Base-by-base conservation (phyloP, 352 stramenopile genomes). In the Globisporangium emineosum region DNA sequence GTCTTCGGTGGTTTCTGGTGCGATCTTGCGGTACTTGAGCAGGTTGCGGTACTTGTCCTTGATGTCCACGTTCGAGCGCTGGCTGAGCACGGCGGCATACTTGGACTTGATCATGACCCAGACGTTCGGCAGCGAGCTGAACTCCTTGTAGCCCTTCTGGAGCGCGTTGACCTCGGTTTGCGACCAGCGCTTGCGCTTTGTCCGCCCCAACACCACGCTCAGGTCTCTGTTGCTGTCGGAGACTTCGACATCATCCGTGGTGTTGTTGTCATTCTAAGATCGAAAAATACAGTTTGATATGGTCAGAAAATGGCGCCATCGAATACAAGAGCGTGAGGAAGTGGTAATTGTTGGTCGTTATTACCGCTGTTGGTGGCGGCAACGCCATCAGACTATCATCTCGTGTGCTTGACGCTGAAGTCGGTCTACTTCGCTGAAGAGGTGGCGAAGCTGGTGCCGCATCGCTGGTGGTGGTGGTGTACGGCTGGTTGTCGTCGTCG, bases 11-110 rank as follows among this genome's bases (percentile, higher is more conserved):
- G 53, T 33, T 27, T 29, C 29, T 15, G 52, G 17, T 10, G 33
- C 52, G n/a, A 58, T 64, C 49, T 71, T 77, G 59, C 72, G 68
- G 32, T 76, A 77, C 57, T 76, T 83, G 60, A 79, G 42, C 37
- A 94, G 42, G 61, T 94, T 94, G 43, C 85, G 85, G 62, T 89
- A 90, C 69, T 94, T 94, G 71, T 94, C 85, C 71, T 94, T 94
- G 43, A 94, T 55, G 57, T 94, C 80, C 23, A 94, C 79, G 52
- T 92, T 92, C 30, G 73, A 83, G 25, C 83, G 79, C 58, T 75
- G 59, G 3, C 66, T 62, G 29, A 94, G 72, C 30, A 77, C 67
- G 15, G 79, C 64, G 0, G 66, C 60, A 58, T 77, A 83, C 64
- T 80, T 86, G 27, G 65, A 64, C 61, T 91, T 90, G 73, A 92